Conservation (phyloP, 2,329 filamentous ascomycete genomes). For the Aspergillus flavus region DNA sequence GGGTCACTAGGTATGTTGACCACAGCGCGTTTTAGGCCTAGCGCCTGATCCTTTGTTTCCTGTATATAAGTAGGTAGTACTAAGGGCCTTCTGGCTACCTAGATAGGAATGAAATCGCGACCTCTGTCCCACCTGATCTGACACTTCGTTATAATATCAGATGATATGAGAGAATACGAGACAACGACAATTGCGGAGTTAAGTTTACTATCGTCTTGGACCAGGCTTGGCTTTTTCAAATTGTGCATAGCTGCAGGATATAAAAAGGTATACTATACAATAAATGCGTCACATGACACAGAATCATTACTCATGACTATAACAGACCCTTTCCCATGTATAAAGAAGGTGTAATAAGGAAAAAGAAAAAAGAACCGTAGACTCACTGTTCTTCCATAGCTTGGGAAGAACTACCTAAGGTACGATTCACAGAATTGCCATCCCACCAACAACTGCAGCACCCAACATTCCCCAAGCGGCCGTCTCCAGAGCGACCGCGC, state of each 20-base stretch:
- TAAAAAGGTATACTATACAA: background rate
- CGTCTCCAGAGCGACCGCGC: slow-evolving; percentile 34
- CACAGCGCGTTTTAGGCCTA: no score
- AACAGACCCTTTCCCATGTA: background rate
- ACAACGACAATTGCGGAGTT: background rate
- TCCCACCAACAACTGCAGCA: slow-evolving; percentile 34
- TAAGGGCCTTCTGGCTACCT: no score
- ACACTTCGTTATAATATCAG: background rate
- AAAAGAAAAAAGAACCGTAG: background rate
- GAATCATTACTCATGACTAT: background rate
- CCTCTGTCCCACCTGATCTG: no score
- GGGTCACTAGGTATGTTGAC: no score
- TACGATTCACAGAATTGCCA: slow-evolving; percentile 33
- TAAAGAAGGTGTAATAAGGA: background rate
- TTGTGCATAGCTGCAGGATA: background rate
- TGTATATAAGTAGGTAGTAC: no score
- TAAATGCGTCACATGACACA: background rate
- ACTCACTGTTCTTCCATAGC: background rate
- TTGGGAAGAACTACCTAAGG: background rate
- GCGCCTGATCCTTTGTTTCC: no score
- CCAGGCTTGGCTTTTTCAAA: background rate
- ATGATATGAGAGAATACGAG: background rate
- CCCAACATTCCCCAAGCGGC: slow-evolving; percentile 43
- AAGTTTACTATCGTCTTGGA: background rate
- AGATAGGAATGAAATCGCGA: no score